Conservation (phyloP, 2,329 filamentous ascomycete genomes). For the Microdochium trichocladiopsis region DNA sequence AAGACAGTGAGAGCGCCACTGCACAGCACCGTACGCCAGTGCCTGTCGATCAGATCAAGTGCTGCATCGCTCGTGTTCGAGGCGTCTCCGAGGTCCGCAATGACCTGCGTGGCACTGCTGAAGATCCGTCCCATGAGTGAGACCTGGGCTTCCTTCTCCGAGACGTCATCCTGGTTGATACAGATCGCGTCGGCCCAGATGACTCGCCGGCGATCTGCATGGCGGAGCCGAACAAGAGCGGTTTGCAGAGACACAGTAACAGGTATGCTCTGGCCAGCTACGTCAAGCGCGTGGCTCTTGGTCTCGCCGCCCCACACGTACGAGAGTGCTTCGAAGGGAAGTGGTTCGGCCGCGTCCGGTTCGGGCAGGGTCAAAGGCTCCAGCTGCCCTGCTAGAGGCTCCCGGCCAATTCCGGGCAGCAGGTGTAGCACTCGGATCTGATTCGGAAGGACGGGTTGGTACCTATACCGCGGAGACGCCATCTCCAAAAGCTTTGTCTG, state of each 20-base stretch:
- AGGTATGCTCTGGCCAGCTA: not conserved
- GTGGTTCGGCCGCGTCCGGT: too few relatives aligned
- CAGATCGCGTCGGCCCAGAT: conserved; percentile 10
- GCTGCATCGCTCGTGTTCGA: not conserved
- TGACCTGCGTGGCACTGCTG: conserved; percentile 2
- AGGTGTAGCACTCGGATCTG: too few relatives aligned
- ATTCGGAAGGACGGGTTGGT: too few relatives aligned
- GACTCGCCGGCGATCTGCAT: not conserved
- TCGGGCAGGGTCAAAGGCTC: too few relatives aligned
- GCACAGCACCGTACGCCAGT: not conserved
- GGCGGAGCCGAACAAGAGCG: not conserved
- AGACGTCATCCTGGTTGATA: conserved; percentile 2
- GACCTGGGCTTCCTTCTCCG: conserved; percentile 5
- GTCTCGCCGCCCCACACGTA: not conserved
- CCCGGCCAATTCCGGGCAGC: too few relatives aligned
- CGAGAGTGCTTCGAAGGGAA: not conserved
- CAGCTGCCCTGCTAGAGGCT: too few relatives aligned
- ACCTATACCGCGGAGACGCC: too few relatives aligned
- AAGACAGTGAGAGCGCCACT: not conserved
- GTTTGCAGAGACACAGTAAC: not conserved
- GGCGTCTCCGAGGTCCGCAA: conserved; percentile 4
- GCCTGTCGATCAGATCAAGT: not conserved
- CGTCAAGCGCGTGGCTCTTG: not conserved
- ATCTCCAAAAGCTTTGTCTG: too few relatives aligned
- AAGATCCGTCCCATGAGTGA: conserved; percentile 5